These are phyloP conservation scores for Tetracladium maxilliforme DNA, from an alignment of 2,329 filamentous ascomycete species.

Conservation along the genomic window DNA sequence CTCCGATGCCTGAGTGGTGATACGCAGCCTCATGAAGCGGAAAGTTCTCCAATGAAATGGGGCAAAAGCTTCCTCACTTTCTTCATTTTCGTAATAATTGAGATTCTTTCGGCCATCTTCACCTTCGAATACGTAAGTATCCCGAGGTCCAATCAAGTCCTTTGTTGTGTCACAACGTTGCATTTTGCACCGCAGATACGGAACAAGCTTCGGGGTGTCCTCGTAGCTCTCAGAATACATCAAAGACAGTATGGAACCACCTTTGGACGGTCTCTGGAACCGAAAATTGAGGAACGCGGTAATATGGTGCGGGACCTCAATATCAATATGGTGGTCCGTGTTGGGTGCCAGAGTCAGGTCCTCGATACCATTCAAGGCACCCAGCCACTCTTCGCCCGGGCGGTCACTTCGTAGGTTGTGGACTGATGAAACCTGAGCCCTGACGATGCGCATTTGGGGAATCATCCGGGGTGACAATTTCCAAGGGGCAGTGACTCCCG, in stretches of 20 bases:
- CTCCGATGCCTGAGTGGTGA: constrained; percentile 9
- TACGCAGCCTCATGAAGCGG: constrained; percentile 15
- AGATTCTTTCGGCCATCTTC: constrained; percentile 1
- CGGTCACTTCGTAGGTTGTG: too few relatives aligned
- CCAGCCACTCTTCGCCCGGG: too few relatives aligned
- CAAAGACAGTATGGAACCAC: too few relatives aligned
- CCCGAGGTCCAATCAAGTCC: constrained; percentile 20
- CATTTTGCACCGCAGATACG: constrained; percentile 21
- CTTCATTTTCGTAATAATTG: too few relatives aligned
- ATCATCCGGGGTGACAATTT: constrained; percentile 18
- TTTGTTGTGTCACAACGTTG: constrained; percentile 17
- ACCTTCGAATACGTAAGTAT: constrained; percentile 15
- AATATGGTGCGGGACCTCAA: too few relatives aligned
- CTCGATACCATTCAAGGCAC: too few relatives aligned
- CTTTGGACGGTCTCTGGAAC: too few relatives aligned
- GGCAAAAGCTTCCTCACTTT: too few relatives aligned
- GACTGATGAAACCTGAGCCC: constrained; percentile 9
- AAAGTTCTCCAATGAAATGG: constrained; percentile 26
- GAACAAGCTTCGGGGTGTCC: constrained; percentile 16
- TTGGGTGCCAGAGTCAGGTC: too few relatives aligned
- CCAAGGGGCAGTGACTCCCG: constrained; percentile 24
- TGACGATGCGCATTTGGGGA: constrained; percentile 9
- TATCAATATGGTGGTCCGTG: too few relatives aligned
- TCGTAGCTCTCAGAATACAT: constrained; percentile 19
- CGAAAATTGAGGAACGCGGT: too few relatives aligned